Base-by-base conservation (phyloP, 192 early-diverging fungal species). In the Coemansia sp. region DNA sequence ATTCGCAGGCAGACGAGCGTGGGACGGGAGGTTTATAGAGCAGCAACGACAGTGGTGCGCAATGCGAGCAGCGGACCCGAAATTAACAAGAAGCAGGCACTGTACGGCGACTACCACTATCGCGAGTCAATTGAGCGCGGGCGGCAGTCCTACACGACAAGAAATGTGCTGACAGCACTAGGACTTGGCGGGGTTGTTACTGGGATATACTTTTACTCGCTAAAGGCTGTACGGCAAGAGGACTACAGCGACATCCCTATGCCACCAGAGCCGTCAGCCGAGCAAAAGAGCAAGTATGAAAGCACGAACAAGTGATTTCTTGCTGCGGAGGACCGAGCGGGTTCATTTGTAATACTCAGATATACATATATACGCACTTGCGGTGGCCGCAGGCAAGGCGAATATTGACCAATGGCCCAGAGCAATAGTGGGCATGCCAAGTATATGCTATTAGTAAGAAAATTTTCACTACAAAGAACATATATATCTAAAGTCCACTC, bases 161-260 rank as follows among this genome's bases (percentile, higher is more conserved):
- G 55, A 8, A 83, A 83, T 38, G 39, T 66, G n/a, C 0, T 61
- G 26, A 78, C 76, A 3, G 80, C 80, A 33, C 35, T 70, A 16
- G 75, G 63, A 8, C 49, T 83, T 66, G 43, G 16, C 3, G 58
- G 68, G 13, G 30, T 32, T 9, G 70, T 57, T 42, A 40, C 67
- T 6, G 69, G 76, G 7, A 66, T 83, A 16, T 83, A 90, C 66
- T 85, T 88, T 70, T 92, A 92, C 77, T 88, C 90, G 58, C 87
- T 92, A 19, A 70, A 89, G 58, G 90, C 89, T 10, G 89, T 92
- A 8, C 85, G 85, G 73, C 91, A 92, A 70, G 91, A 92, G 70
- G 89, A 91, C 78, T 91, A 90, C 73, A 88, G 87, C 66, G 91
- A 92, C 68, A 82, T 92, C 33, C 85, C 86, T 23, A 81, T 92